A percentile compares a stretch with the other conserved stretches of the same genome.
These are phyloP conservation scores for Mucor racemosus DNA, from an alignment of 371 early-diverging fungal species.

Conservation along the genomic window DNA sequence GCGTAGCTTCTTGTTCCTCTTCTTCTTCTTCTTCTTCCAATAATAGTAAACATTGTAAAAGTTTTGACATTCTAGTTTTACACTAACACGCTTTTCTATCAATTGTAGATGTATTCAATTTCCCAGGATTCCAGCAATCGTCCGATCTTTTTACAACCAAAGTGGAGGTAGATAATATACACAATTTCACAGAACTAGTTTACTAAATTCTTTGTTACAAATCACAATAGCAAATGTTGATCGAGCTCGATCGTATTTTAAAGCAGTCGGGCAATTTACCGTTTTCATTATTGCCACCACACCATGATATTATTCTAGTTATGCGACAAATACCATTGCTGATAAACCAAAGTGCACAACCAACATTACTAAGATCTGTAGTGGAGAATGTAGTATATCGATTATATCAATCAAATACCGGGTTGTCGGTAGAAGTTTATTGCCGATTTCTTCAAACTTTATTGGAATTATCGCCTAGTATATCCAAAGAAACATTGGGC, in stretches of 20 bases:
- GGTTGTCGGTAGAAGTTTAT: constrained; percentile 81
- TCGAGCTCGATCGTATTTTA: constrained; percentile 81
- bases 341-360: constrained; percentile 65
- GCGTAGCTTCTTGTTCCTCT: not conserved
- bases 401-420: constrained; percentile 77
- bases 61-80: not conserved
- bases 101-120: constrained; percentile 20
- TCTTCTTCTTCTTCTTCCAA: not conserved
- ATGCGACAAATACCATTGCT: constrained; percentile 76
- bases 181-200: too few relatives aligned
- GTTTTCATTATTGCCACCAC: constrained; percentile 72
- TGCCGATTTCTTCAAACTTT: constrained; percentile 80
- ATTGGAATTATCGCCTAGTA: constrained; percentile 76
- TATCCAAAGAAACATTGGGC: constrained; percentile 79
- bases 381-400: constrained; percentile 84
- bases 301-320: constrained; percentile 79
- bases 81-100: not conserved
- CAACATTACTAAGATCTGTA: constrained; percentile 69
- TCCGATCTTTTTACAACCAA: constrained; percentile 25
- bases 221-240: constrained; percentile 55
- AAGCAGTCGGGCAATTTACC: constrained; percentile 59
- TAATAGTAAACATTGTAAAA: not conserved
- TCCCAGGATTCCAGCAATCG: constrained; percentile 10
- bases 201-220: too few relatives aligned
- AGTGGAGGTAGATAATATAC: constrained; percentile 22